Evolutionary conservation across 106 monocot species (phyloP).

Genomic region (Allium sativum): DNA sequence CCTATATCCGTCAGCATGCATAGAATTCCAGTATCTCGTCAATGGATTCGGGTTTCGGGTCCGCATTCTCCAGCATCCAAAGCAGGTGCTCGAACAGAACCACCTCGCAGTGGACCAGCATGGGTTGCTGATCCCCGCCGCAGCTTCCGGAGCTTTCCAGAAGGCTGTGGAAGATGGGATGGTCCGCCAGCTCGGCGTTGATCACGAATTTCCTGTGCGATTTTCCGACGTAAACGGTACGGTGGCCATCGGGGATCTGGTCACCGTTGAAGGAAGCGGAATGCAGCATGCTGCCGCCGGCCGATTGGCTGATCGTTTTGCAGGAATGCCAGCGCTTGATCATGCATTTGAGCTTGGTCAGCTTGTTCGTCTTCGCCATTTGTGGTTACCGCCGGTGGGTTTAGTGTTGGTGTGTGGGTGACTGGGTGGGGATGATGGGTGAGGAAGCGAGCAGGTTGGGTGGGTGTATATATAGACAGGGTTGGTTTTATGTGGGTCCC

Average conservation of each 20-base stretch:
- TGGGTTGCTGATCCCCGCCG: not conserved
- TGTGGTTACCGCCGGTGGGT: not conserved
- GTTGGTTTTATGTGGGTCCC: not conserved
- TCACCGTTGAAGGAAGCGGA: constrained; percentile 21
- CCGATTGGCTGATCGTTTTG: constrained; percentile 11
- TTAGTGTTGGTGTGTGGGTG: not conserved
- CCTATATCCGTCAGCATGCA: not conserved
- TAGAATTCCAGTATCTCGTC: constrained; percentile 5
- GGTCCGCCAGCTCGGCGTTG: constrained; percentile 21
- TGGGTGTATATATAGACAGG: not conserved
- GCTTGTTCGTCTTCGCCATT: constrained; percentile 29
- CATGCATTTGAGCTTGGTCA: constrained; percentile 73
- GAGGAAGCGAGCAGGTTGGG: not conserved
- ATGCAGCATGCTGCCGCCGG: not conserved
- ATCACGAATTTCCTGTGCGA: constrained; percentile 46
- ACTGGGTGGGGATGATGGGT: not conserved
- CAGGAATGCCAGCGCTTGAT: constrained; percentile 56
- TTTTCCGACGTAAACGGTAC: constrained; percentile 51
- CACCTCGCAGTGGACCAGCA: constrained; percentile 5
- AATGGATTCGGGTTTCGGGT: constrained; percentile 8
- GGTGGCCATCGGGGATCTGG: constrained; percentile 33
- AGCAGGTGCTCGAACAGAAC: constrained; percentile 13
- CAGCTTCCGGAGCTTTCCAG: constrained; percentile 10
- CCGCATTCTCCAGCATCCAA: constrained; percentile 11
- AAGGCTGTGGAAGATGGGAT: constrained; percentile 40